Base-by-base conservation (phyloP, 2,329 filamentous ascomycete species). In the Curvularia sp. region DNA sequence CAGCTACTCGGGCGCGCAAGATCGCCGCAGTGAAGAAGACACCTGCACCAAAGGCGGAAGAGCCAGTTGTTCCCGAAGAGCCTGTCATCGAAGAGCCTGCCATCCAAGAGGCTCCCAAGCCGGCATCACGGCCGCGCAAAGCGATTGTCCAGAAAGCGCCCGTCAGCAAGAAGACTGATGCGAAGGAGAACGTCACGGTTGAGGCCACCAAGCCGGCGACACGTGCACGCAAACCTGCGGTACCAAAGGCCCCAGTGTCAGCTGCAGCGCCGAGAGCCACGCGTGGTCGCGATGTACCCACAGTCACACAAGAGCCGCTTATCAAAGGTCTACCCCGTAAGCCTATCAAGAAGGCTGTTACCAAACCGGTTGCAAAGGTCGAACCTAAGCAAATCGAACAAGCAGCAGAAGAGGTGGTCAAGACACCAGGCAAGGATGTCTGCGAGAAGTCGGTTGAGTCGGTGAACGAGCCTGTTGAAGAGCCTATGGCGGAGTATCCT, bases 301-400 rank as follows among this genome's bases (percentile, higher is more conserved):
- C 53, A 20, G 49, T 59, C 4, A 49, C 64, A 43, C 60, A 64
- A 49, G 63, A 67, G 7, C 73, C 70, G n/a, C 70, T 70, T 28
- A 68, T 67, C 28, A 68, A 68, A 58, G 57, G 69, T 24, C 69
- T 68, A 18, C 68, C 71, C 9, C 68, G 70, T 47, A 74, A 72
- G 55, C 66, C 63, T 7, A 53, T 57, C 12, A 70, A 64, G 56
- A 68, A 67, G 55, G 57, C 59, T 28, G 61, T 60, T 20, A 39
- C 63, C 31, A 58, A 58, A 22, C 49, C 59, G 28, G 26, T 57
- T n/a, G 47, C 62, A 28, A 65, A 66, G 54, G 39, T 49, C 44
- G 56, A 58, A 47, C 49, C 57, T 30, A 59, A 65, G 57, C 39
- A 55, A 8, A 46, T 55, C 20, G 51, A 39, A 33, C 38, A 55